Evolutionary conservation across 371 early-diverging fungal species (phyloP).

Genomic region (Umbelopsis sp.): DNA sequence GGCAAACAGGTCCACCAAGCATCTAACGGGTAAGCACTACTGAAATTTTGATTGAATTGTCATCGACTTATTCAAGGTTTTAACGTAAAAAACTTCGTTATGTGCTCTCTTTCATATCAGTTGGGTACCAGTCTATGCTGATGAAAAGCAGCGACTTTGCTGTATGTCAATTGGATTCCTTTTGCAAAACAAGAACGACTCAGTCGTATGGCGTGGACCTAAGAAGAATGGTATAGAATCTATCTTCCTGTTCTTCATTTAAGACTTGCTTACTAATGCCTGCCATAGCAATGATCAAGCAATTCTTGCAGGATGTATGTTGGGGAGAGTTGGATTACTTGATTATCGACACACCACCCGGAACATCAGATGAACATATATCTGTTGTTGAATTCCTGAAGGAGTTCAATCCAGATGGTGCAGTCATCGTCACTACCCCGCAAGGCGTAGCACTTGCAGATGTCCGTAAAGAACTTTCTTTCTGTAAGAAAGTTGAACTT

Average conservation of each 20-base stretch:
- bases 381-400: constrained; percentile 78
- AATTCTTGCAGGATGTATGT: constrained; percentile 88
- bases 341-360: constrained; percentile 96
- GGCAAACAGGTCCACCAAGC: constrained; percentile 79
- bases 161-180: constrained; percentile 92
- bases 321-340: constrained; percentile 90
- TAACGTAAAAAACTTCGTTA: too few relatives aligned
- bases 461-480: constrained; percentile 85
- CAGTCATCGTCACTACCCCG: constrained; percentile 92
- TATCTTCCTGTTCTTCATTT: not conserved
- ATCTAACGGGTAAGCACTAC: constrained; percentile 56
- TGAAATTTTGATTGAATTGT: too few relatives aligned
- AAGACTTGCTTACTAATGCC: not conserved
- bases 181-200: constrained; percentile 77
- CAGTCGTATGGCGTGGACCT: constrained; percentile 97
- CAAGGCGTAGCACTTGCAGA: constrained; percentile 88
- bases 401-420: constrained; percentile 78
- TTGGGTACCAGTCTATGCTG: constrained; percentile 92
- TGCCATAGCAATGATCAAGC: constrained; percentile 78
- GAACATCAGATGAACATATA: constrained; percentile 94
- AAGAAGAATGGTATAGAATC: constrained; percentile 76
- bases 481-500: constrained; percentile 81
- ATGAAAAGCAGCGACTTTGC: constrained; percentile 67
- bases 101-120: constrained; percentile 34
- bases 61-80: too few relatives aligned